Evolutionary conservation across 306 rosid species (phyloP).

Genomic region (Glycine tomentella): DNA sequence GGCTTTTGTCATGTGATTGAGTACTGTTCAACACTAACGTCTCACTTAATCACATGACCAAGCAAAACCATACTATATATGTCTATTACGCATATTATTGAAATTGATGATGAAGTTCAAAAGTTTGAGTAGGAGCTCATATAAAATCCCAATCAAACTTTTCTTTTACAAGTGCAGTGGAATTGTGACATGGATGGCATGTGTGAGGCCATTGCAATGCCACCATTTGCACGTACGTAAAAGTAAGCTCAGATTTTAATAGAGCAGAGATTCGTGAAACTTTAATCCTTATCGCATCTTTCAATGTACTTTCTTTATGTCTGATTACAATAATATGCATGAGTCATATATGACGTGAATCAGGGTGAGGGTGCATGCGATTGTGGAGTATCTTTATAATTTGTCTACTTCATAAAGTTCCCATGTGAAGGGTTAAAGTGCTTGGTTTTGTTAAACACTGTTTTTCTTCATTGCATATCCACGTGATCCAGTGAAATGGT

Average conservation of each 20-base stretch:
- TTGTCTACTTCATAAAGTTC: conserved; percentile 33
- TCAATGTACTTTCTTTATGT: conserved; percentile 24
- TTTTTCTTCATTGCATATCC: too few relatives aligned
- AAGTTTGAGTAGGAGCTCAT: conserved; percentile 2
- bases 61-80: too few relatives aligned
- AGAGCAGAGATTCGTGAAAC: conserved; percentile 35
- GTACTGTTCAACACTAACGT: too few relatives aligned
- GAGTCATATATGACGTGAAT: background rate
- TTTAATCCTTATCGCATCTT: conserved; percentile 41
- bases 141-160: conserved; percentile 31
- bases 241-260: conserved; percentile 47
- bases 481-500: conserved; percentile 2
- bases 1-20: too few relatives aligned
- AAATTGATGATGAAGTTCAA: background rate
- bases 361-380: background rate
- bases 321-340: background rate
- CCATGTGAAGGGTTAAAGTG: conserved; percentile 21
- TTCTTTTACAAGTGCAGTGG: conserved; percentile 40
- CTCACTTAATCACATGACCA: too few relatives aligned
- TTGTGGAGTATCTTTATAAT: conserved; percentile 32
- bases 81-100: too few relatives aligned
- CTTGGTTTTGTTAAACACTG: too few relatives aligned
- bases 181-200: conserved; percentile 53
- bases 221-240: background rate
- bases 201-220: conserved; percentile 10